Evolutionary conservation across 495 filamentous ascomycete genomes (phyloP).

Genomic region (Thermothielavioides terrestris): DNA sequence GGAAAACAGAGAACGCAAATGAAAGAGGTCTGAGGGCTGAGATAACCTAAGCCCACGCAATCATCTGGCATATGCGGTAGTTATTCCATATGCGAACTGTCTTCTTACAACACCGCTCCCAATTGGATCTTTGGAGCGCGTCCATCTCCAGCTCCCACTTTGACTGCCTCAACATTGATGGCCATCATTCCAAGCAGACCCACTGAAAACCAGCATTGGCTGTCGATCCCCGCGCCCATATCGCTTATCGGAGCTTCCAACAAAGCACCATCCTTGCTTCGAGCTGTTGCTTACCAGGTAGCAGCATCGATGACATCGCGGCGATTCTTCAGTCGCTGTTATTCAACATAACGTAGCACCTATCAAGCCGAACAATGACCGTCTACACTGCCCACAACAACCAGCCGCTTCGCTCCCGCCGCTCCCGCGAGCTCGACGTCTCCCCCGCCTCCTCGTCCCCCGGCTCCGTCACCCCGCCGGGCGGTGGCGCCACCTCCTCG

Average conservation of each 20-base stretch:
- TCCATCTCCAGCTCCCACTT: neutral
- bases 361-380: constrained; percentile 11
- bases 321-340: too few relatives aligned
- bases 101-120: neutral
- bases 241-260: neutral
- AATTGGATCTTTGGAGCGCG: neutral
- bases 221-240: neutral
- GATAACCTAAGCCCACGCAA: too few relatives aligned
- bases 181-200: neutral
- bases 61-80: neutral
- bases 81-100: neutral
- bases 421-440: constrained; percentile 18
- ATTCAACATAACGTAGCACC: neutral
- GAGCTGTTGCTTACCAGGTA: too few relatives aligned
- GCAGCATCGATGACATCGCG: too few relatives aligned
- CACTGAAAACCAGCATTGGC: neutral
- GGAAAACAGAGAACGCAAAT: too few relatives aligned
- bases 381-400: constrained; percentile 14
- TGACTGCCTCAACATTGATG: neutral
- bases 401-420: constrained; percentile 10
- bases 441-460: constrained; percentile 23
- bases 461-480: constrained; percentile 28
- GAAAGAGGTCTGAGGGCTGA: too few relatives aligned
- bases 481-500: constrained; percentile 1
- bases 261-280: neutral